Evolutionary conservation across 208 protist genomes (phyloP).

Genomic region (Novymonas esmeraldas): DNA sequence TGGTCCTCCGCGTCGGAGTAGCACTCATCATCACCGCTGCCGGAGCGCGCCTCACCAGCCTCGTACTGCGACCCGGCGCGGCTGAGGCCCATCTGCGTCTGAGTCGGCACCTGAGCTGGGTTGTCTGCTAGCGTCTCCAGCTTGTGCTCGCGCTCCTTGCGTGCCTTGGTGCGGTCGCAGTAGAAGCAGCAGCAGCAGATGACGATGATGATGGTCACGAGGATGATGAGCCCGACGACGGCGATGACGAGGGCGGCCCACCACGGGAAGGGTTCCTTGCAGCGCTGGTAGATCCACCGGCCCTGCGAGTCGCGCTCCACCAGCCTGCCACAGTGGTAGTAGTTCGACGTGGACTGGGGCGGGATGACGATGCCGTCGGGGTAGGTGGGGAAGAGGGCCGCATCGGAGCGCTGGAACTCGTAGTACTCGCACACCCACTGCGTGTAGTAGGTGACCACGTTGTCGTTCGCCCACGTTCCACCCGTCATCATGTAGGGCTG

Average conservation of each 20-base stretch:
- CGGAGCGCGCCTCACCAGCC: not conserved
- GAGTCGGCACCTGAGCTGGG: slow-evolving; percentile 49
- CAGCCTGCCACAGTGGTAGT: slow-evolving; percentile 41
- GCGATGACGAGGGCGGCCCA: slow-evolving; percentile 58
- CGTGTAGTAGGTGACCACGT: slow-evolving; percentile 41
- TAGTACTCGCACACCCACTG: slow-evolving; percentile 73
- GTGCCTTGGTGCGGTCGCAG: slow-evolving; percentile 34
- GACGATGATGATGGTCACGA: slow-evolving; percentile 46
- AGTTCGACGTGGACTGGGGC: slow-evolving; percentile 6
- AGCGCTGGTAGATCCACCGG: slow-evolving; percentile 45
- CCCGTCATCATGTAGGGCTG: slow-evolving; percentile 38
- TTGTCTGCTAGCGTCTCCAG: slow-evolving; percentile 42
- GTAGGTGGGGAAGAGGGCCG: slow-evolving; percentile 53
- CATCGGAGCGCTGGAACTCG: slow-evolving; percentile 50
- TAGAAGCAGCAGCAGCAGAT: slow-evolving; percentile 46
- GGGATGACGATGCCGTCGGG: slow-evolving; percentile 49
- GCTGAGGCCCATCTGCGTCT: slow-evolving; percentile 59
- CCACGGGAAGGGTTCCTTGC: slow-evolving; percentile 52
- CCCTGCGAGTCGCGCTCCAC: slow-evolving; percentile 38
- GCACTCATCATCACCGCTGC: slow-evolving; percentile 32
- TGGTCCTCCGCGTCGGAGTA: slow-evolving; percentile 3
- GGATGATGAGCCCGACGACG: slow-evolving; percentile 28
- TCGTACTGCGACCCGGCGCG: slow-evolving; percentile 19
- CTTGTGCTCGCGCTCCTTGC: slow-evolving; percentile 33
- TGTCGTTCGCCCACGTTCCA: slow-evolving; percentile 52